Evolutionary conservation across 2,329 filamentous ascomycete genomes (phyloP).

Genomic region (Aspergillus ochraceoroseus): DNA sequence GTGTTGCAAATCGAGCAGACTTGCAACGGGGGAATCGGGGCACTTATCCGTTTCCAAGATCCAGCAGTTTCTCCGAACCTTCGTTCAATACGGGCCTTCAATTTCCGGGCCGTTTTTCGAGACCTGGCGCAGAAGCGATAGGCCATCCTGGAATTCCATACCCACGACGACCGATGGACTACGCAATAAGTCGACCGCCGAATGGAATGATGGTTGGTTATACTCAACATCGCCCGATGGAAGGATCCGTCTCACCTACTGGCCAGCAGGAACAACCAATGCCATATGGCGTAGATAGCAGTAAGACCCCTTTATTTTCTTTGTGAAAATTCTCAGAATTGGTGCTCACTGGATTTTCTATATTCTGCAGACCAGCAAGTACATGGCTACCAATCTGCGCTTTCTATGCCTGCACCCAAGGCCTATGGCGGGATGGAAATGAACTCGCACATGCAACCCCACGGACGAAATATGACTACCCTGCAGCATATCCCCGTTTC

Average conservation of each 20-base stretch:
- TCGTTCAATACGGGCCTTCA: constrained; percentile 30
- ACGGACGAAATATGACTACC: constrained; percentile 27
- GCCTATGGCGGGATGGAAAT: constrained; percentile 26
- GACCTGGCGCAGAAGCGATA: constrained; percentile 24
- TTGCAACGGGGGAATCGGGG: constrained; percentile 28
- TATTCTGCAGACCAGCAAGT: constrained; percentile 26
- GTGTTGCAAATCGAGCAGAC: constrained; percentile 27
- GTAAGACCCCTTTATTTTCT: constrained; percentile 18
- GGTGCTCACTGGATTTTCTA: background rate
- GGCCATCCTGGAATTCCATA: constrained; percentile 27
- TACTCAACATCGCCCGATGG: constrained; percentile 28
- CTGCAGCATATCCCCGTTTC: constrained; percentile 34
- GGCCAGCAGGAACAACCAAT: constrained; percentile 27
- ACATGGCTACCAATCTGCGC: constrained; percentile 27
- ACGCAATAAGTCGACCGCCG: constrained; percentile 24
- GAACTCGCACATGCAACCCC: constrained; percentile 25
- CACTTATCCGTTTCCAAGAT: constrained; percentile 30
- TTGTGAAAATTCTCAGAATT: background rate
- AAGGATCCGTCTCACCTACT: constrained; percentile 35
- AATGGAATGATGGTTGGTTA: constrained; percentile 29
- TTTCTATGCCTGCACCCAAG: constrained; percentile 28
- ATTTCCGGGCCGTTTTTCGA: constrained; percentile 27
- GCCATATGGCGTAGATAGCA: constrained; percentile 29
- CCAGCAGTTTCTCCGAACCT: constrained; percentile 36
- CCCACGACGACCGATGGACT: constrained; percentile 30